These are phyloP conservation scores for Tritrichomonas foetus DNA, from an alignment of 208 protist genomes.

Conservation along the genomic window DNA sequence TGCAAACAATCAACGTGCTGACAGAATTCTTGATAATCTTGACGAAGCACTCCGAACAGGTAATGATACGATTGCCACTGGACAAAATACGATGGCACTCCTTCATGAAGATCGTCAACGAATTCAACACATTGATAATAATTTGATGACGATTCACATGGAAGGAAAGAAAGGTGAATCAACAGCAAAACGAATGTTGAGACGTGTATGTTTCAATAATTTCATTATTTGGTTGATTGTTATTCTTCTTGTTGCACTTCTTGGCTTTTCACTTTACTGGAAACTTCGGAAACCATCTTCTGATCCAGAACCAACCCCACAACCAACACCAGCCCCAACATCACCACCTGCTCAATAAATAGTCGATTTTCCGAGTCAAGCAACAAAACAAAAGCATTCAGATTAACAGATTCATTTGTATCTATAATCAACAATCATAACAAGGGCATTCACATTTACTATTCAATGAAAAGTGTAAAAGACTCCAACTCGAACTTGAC, in stretches of 20 bases:
- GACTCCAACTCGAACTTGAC: too few species aligned
- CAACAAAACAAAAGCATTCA: too few species aligned
- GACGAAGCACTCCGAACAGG: neutral
- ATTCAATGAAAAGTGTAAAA: too few species aligned
- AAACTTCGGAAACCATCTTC: too few species aligned
- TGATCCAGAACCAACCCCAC: too few species aligned
- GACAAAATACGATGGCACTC: neutral
- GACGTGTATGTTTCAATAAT: neutral
- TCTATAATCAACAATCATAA: too few species aligned
- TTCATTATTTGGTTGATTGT: neutral
- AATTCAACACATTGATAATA: neutral
- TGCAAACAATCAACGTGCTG: neutral
- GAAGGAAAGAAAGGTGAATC: neutral
- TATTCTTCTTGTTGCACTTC: neutral
- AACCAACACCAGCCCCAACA: too few species aligned
- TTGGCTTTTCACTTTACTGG: too few species aligned
- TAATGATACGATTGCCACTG: neutral
- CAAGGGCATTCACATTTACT: too few species aligned
- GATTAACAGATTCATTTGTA: too few species aligned
- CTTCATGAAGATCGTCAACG: neutral
- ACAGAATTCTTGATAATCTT: neutral
- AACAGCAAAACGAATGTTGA: neutral
- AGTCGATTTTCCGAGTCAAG: too few species aligned
- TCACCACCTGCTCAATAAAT: too few species aligned
- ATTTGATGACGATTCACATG: neutral